phyloP scores from a whole-genome alignment of 805 yeast genomes.

The Candida suzukii region DNA sequence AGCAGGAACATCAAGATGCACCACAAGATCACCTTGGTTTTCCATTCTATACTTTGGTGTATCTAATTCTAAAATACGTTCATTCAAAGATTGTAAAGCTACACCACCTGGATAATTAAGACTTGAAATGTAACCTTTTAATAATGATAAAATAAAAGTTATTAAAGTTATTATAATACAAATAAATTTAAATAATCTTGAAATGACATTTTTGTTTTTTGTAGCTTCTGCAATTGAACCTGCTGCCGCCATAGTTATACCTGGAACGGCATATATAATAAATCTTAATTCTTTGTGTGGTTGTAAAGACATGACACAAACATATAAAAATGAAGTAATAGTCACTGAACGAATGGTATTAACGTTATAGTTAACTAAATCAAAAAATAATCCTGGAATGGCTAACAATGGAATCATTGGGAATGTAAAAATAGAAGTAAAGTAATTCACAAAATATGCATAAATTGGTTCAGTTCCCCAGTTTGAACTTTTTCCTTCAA shows the following conservation, averaged over 20 bases:
- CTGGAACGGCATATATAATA: slow-evolving; percentile 68
- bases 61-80: slow-evolving; percentile 2
- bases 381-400: slow-evolving; percentile 25
- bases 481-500: slow-evolving; percentile 62
- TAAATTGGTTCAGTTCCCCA: slow-evolving; percentile 84
- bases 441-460: slow-evolving; percentile 56
- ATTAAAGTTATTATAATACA: slow-evolving; percentile 25
- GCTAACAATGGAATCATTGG: slow-evolving; percentile 35
- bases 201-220: not conserved
- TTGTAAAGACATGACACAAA: slow-evolving; percentile 65
- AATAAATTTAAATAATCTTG: slow-evolving; percentile 18
- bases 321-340: slow-evolving; percentile 44
- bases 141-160: slow-evolving; percentile 34
- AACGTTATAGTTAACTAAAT: slow-evolving; percentile 20
- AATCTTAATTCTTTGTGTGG: slow-evolving; percentile 96
- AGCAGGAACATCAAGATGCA: slow-evolving; percentile 73
- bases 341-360: slow-evolving; percentile 37
- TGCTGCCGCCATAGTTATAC: slow-evolving; percentile 58
- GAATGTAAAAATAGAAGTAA: slow-evolving; percentile 38
- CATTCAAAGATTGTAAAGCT: slow-evolving; percentile 53
- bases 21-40: slow-evolving; percentile 20
- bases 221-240: slow-evolving; percentile 15
- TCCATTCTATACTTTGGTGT: not conserved
- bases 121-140: slow-evolving; percentile 57
- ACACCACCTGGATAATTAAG: slow-evolving; percentile 87